These are phyloP conservation scores for Globisporangium perplexum DNA, from an alignment of 352 stramenopile species.

Conservation along the genomic window DNA sequence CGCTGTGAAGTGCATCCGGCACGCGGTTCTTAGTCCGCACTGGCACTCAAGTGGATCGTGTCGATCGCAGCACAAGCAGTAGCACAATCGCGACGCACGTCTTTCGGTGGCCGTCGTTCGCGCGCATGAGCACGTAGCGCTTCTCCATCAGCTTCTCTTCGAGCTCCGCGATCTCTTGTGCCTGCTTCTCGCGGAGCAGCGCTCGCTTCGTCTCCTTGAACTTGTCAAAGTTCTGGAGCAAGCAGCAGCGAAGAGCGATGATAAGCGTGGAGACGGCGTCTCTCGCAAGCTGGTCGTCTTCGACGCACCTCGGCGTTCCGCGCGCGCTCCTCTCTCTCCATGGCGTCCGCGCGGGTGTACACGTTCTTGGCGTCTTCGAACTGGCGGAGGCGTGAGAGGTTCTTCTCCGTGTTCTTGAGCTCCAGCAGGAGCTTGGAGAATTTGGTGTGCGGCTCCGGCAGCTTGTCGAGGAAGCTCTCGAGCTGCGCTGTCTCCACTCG, in stretches of 20 bases:
- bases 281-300: not conserved
- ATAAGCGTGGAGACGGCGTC: too few species aligned
- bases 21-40: not conserved
- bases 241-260: not conserved
- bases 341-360: slow-evolving; percentile 41
- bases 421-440: slow-evolving; percentile 68
- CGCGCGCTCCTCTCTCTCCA: slow-evolving; percentile 54
- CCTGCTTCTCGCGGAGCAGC: slow-evolving; percentile 46
- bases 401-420: slow-evolving; percentile 68
- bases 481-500: slow-evolving; percentile 52
- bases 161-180: slow-evolving; percentile 45
- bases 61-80: not conserved
- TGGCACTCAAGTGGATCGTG: not conserved
- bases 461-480: slow-evolving; percentile 46
- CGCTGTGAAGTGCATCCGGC: slow-evolving; percentile 17
- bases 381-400: slow-evolving; percentile 43
- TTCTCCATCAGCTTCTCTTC: slow-evolving; percentile 72
- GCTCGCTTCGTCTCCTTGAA: slow-evolving; percentile 55
- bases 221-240: slow-evolving; percentile 38
- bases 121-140: slow-evolving; percentile 52
- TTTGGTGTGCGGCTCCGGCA: slow-evolving; percentile 59
- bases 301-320: slow-evolving; percentile 22
- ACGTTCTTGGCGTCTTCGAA: slow-evolving; percentile 79
- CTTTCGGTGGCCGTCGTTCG: slow-evolving; percentile 48
- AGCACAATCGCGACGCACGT: slow-evolving; percentile 24